phyloP scores from a whole-genome alignment of 352 stramenopile species.

The Pythium plurisporium region DNA sequence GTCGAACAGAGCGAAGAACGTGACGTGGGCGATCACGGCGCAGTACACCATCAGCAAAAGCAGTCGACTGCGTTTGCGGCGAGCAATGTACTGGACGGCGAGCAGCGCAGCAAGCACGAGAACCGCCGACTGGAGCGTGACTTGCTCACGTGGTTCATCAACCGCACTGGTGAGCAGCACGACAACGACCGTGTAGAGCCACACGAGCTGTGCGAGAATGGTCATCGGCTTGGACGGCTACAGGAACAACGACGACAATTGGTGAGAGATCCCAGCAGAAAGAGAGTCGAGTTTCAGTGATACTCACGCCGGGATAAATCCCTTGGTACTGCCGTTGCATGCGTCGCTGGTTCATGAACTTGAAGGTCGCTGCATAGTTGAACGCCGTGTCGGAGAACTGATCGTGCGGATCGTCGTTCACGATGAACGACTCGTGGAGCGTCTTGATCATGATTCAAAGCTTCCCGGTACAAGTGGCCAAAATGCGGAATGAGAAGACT shows the following conservation, averaged over 20 bases:
- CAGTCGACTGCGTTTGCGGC: not conserved
- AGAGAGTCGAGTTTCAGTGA: not conserved
- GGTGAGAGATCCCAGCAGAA: not conserved
- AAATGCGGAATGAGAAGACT: too few species aligned
- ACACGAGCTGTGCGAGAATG: slow-evolving; percentile 14
- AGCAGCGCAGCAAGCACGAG: not conserved
- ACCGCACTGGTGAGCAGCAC: slow-evolving; percentile 2
- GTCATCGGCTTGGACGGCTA: slow-evolving; percentile 12
- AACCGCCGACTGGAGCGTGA: not conserved
- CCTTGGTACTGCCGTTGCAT: slow-evolving; percentile 32
- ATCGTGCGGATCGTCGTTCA: too few species aligned
- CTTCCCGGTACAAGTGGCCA: too few species aligned
- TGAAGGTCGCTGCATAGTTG: slow-evolving; percentile 25
- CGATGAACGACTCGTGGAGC: too few species aligned
- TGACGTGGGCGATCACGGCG: slow-evolving; percentile 4
- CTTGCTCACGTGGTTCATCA: not conserved
- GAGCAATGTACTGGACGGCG: not conserved
- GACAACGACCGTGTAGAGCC: slow-evolving; percentile 8
- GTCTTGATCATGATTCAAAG: too few species aligned
- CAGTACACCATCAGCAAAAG: slow-evolving; percentile 12
- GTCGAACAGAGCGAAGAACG: slow-evolving; percentile 1
- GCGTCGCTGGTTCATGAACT: slow-evolving; percentile 30
- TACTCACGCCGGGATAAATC: slow-evolving; percentile 22
- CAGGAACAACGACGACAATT: too few species aligned
- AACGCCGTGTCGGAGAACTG: slow-evolving; percentile 1